Conservation (phyloP, 2,329 filamentous ascomycete species). For the Clarireedia homoeocarpa region DNA sequence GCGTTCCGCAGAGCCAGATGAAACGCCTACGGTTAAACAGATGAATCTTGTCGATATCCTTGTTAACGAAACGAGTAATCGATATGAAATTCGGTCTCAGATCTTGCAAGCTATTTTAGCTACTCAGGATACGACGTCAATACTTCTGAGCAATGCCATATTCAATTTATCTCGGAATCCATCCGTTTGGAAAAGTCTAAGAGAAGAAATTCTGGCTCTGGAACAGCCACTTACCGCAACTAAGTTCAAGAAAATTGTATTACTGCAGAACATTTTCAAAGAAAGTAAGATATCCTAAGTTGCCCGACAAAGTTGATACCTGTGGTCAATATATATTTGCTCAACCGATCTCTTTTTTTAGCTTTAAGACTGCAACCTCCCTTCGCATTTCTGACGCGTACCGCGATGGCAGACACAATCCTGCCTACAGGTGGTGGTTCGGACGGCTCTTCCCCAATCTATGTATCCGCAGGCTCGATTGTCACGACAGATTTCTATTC, state of each 20-base stretch:
- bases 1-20: neutral
- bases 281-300: neutral
- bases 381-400: slow-evolving; percentile 12
- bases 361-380: slow-evolving; percentile 13
- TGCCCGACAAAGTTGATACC: neutral
- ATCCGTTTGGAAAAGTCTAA: neutral
- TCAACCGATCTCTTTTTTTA: rapidly evolving
- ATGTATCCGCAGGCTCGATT: slow-evolving; percentile 9
- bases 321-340: neutral
- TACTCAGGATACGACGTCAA: slow-evolving; percentile 1
- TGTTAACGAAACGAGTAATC: too few species aligned
- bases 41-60: neutral
- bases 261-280: neutral
- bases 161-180: neutral
- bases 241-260: neutral
- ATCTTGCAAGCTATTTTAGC: slow-evolving; percentile 3
- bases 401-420: slow-evolving; percentile 9
- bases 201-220: neutral
- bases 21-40: neutral
- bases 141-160: slow-evolving; percentile 2
- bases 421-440: slow-evolving; percentile 15
- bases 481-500: slow-evolving; percentile 2
- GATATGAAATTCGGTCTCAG: neutral
- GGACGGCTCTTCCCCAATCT: slow-evolving; percentile 12
- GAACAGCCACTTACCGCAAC: neutral